Evolutionary conservation across 495 filamentous ascomycete species (phyloP).

Genomic region (Alectoria sarmentosa): DNA sequence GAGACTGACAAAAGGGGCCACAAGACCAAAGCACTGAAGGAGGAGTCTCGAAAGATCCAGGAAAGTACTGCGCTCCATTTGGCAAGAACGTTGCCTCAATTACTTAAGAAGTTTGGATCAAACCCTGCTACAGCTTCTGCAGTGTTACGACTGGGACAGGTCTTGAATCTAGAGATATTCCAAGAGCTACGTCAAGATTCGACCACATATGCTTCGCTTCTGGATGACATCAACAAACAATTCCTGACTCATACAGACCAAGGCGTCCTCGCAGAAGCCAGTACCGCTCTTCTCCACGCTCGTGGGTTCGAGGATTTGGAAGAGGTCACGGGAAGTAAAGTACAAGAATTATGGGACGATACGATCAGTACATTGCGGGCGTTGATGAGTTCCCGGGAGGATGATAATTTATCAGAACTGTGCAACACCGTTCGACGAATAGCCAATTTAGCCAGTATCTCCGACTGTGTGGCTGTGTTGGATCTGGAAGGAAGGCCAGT

Average conservation of each 20-base stretch:
- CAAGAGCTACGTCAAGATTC: conserved; percentile 83
- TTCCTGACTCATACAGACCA: conserved; percentile 86
- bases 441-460: conserved; percentile 72
- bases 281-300: conserved; percentile 74
- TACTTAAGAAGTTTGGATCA: conserved; percentile 87
- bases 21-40: conserved; percentile 51
- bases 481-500: conserved; percentile 46
- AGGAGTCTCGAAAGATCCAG: conserved; percentile 56
- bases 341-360: conserved; percentile 80
- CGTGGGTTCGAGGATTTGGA: conserved; percentile 78
- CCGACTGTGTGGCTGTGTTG: conserved; percentile 64
- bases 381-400: conserved; percentile 57
- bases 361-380: conserved; percentile 61
- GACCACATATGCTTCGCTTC: conserved; percentile 67
- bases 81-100: conserved; percentile 68
- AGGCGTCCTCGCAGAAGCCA: conserved; percentile 77
- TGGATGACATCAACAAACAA: conserved; percentile 91
- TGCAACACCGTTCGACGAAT: conserved; percentile 78
- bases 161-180: conserved; percentile 80
- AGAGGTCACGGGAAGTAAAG: conserved; percentile 71
- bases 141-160: conserved; percentile 80
- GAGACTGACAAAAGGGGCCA: conserved; percentile 53
- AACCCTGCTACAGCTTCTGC: conserved; percentile 77
- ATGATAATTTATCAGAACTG: conserved; percentile 56
- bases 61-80: conserved; percentile 70